A percentile compares a stretch with the other conserved stretches of the same genome.
These are phyloP conservation scores for Boletus speciosus DNA, from an alignment of 768 basidiomycete species.

Conservation along the genomic window DNA sequence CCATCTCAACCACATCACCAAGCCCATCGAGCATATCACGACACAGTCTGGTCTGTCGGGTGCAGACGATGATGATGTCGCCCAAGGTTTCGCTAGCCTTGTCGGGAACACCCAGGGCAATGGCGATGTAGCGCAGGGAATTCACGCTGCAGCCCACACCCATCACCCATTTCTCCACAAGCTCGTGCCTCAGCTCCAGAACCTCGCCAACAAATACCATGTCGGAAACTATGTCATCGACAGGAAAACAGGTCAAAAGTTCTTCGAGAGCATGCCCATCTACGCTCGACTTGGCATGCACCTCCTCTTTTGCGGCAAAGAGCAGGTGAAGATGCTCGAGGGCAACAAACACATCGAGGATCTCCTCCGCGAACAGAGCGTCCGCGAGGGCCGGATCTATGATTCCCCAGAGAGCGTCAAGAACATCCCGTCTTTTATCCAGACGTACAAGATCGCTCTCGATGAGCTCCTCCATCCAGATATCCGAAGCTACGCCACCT, in stretches of 20 bases:
- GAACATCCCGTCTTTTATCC: slow-evolving; percentile 54
- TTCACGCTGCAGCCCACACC: slow-evolving; percentile 35
- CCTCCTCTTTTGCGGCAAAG: slow-evolving; percentile 60
- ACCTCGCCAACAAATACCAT: slow-evolving; percentile 49
- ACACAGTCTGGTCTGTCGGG: slow-evolving; percentile 12
- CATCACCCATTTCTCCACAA: slow-evolving; percentile 40
- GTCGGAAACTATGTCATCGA: slow-evolving; percentile 57
- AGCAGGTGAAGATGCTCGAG: slow-evolving; percentile 48
- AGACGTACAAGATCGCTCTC: slow-evolving; percentile 50
- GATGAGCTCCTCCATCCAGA: slow-evolving; percentile 65
- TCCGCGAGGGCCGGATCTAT: slow-evolving; percentile 55
- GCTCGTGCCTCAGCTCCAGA: slow-evolving; percentile 54
- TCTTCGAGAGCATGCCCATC: slow-evolving; percentile 75
- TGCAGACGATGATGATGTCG: slow-evolving; percentile 20
- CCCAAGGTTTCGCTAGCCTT: slow-evolving; percentile 17
- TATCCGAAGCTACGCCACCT: slow-evolving; percentile 54
- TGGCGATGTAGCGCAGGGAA: slow-evolving; percentile 21
- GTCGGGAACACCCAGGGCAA: slow-evolving; percentile 15
- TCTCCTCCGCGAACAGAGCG: slow-evolving; percentile 51
- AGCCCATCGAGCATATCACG: slow-evolving; percentile 29
- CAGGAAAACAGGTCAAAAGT: slow-evolving; percentile 44
- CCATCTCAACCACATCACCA: slow-evolving; percentile 15
- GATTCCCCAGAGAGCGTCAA: slow-evolving; percentile 49
- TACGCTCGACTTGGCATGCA: slow-evolving; percentile 75
- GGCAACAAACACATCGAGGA: slow-evolving; percentile 44